Base-by-base conservation (phyloP, 148 eudicot genomes). In the Rhododendron williamsianum region DNA sequence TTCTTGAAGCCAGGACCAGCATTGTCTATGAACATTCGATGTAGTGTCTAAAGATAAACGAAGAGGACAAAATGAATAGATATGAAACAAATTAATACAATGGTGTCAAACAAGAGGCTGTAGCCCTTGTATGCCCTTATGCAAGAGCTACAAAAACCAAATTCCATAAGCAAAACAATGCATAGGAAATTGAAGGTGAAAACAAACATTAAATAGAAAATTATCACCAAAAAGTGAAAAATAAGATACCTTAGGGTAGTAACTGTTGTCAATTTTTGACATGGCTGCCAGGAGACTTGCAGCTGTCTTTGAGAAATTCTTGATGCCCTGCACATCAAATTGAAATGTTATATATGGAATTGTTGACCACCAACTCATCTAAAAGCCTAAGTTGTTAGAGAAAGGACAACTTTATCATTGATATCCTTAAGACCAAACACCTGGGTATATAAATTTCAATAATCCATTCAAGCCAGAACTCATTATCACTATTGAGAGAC, bases 1-100 rank as follows among this genome's bases (percentile, higher is more conserved):
- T 88, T 92, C 88, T 91, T 95, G 80, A 95, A 95, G 73, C 90
- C 95, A 81, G 91, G 74, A 67, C 96, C 96, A 90, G 98, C 98
- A 92, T 95, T 95, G 27, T 92, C 95, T 85, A 95, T 90, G 87
- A 87, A 92, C 95, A 95, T 92, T 77, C 85, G 90, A 79, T 95
- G 90, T 51, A 95, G 89, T 21, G 95, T 95, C 98, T 95, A 90
- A 33, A 71, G 21, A 63, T 46, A 82, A 80, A 72, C 80, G 18
- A 4, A 69, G 45, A 51, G 23, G 58, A 41, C 27, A 65, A 36
- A 38, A 41, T 13, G 33, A 11, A n/a, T 25, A 23, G 19, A 25
- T 11, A 16, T 18, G 49, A 9, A 9, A 49, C 21, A 58, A 76
- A 11, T 84, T 36, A 77, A 19, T 43, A 21, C 41, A 46, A 79